phyloP scores from a whole-genome alignment of 2,329 filamentous ascomycete genomes.

The Xylariaceae sp. region DNA sequence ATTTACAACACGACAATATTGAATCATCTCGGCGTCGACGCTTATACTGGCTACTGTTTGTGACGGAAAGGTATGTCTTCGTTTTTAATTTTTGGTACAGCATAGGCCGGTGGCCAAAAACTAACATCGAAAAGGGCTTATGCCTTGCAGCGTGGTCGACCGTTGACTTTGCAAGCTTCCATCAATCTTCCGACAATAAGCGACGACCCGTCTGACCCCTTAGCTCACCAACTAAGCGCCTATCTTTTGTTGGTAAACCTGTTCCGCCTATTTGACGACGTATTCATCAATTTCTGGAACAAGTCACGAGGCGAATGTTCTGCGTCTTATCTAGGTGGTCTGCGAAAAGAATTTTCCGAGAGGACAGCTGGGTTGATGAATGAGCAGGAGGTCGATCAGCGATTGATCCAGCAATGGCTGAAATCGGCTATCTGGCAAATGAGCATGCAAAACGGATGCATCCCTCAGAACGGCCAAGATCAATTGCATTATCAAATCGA shows the following conservation, averaged over 20 bases:
- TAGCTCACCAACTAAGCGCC: constrained; percentile 48
- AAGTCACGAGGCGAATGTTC: constrained; percentile 57
- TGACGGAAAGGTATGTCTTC: constrained; percentile 59
- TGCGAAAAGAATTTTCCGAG: constrained; percentile 61
- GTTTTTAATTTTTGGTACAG: not conserved
- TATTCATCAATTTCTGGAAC: constrained; percentile 62
- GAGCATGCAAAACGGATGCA: constrained; percentile 50
- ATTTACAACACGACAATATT: constrained; percentile 53
- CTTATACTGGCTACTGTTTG: constrained; percentile 69
- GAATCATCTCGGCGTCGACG: constrained; percentile 62
- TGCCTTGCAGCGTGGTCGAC: constrained; percentile 64
- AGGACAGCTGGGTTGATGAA: constrained; percentile 50
- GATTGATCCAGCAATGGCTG: constrained; percentile 61
- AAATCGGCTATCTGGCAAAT: constrained; percentile 62
- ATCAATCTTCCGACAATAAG: constrained; percentile 60
- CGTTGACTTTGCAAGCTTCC: constrained; percentile 65
- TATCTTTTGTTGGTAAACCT: constrained; percentile 60
- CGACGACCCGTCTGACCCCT: constrained; percentile 56
- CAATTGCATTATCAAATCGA: constrained; percentile 59
- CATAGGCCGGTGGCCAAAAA: not conserved
- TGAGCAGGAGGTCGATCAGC: constrained; percentile 51
- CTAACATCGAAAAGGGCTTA: constrained; percentile 51
- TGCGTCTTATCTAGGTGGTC: constrained; percentile 49
- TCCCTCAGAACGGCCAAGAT: constrained; percentile 45
- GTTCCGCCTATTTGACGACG: constrained; percentile 63